Evolutionary conservation across 441 rosid species (phyloP).

Genomic region (Hypseocharis bilobata): DNA sequence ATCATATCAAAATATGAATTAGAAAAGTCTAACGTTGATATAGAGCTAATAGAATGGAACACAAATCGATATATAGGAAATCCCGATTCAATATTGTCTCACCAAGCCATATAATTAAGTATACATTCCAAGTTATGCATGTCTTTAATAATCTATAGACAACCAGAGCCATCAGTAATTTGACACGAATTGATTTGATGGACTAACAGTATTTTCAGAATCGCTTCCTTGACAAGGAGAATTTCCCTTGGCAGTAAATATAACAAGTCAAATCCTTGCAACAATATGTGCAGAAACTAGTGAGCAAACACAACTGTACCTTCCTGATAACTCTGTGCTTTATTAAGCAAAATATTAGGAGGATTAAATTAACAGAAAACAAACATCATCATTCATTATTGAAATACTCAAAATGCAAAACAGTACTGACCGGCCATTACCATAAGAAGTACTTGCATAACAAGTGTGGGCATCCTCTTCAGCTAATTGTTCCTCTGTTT

Average conservation of each 20-base stretch:
- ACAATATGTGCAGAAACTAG: background rate
- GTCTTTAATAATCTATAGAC: background rate
- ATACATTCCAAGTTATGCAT: background rate
- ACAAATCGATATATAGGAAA: background rate
- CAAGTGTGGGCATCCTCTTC: constrained; percentile 28
- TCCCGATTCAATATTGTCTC: no score
- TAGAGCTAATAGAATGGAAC: background rate
- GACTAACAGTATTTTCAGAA: background rate
- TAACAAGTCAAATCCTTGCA: background rate
- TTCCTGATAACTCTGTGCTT: background rate
- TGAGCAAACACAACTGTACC: background rate
- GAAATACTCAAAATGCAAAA: constrained; percentile 16
- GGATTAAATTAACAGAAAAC: background rate
- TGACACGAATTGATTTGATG: background rate
- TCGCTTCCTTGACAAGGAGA: background rate
- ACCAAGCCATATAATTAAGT: no score
- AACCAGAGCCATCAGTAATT: background rate
- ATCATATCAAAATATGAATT: background rate
- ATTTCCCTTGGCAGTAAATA: no score
- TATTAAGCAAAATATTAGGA: constrained; percentile 1
- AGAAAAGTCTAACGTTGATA: background rate
- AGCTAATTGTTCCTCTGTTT: constrained; percentile 27
- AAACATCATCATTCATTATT: constrained; percentile 4
- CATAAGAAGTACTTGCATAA: constrained; percentile 34
- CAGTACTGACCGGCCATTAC: constrained; percentile 41